Base-by-base conservation (phyloP, 2,329 filamentous ascomycete species). In the Aureobasidium subglaciale region DNA sequence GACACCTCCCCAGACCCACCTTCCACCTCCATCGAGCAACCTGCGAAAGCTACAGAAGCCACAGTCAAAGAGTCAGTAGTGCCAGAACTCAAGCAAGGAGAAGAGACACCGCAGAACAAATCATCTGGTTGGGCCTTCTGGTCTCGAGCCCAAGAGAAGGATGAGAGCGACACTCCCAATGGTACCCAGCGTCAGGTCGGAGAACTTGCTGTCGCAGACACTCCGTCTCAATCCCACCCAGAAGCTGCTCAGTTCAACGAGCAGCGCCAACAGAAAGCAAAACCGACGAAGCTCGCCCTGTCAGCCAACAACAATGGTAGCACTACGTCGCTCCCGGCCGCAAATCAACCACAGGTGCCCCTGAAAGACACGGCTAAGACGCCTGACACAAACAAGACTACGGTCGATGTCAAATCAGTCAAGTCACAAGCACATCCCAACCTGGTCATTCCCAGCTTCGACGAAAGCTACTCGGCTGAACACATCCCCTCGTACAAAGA, bases 101-200 rank as follows among this genome's bases (percentile, higher is more conserved):
- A 56, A 43, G 37, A 48, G 52, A 56, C 22, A 60, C 59, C 55
- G 35, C 60, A 50, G 45, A 64, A 69, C 64, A 78, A 61, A 63
- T 72, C 59, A 68, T 86, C 87, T 0, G 87, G 85, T 0, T 92
- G 88, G 88, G 87, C 85, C 0, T 91, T 92, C 61, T 92, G 87
- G 87, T 89, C 85, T 13, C 81, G 78, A 42, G 83, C 85, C 3
- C 70, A 70, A 57, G 61, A 71, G 1, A 70, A 70, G 56, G 61
- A 72, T 3, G 38, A 18, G 7, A 61, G 82, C 75, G 22, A 74
- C 78, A 63, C 49, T 75, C 81, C 59, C 74, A 80, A 30, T 73
- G 84, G 67, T 68, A 78, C 45, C 79, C 78, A 61, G 74, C 82
- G 79, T 56, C 74, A 79, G 52, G 72, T 81, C 13, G 72, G 73